phyloP scores from a whole-genome alignment of 257 asterid genomes.

The Plectranthus barbatus region DNA sequence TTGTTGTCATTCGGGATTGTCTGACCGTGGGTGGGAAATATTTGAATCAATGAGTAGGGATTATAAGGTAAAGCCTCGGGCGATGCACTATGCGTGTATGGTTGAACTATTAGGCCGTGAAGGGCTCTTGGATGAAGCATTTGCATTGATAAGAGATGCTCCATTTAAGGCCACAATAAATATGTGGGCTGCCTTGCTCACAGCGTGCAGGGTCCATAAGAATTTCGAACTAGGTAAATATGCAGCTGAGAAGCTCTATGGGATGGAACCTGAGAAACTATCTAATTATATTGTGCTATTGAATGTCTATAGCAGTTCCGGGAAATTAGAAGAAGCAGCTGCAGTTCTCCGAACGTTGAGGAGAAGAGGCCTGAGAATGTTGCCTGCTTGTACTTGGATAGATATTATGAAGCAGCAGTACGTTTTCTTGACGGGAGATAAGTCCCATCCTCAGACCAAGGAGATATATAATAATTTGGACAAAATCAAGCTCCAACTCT shows the following conservation, averaged over 20 bases:
- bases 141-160: slow-evolving; percentile 56
- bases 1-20: slow-evolving; percentile 69
- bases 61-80: slow-evolving; percentile 64
- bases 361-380: slow-evolving; percentile 58
- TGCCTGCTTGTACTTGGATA: slow-evolving; percentile 78
- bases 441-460: slow-evolving; percentile 37
- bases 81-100: slow-evolving; percentile 85
- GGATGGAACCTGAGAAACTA: slow-evolving; percentile 81
- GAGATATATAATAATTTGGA: slow-evolving; percentile 50
- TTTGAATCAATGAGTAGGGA: slow-evolving; percentile 67
- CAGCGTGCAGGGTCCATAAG: slow-evolving; percentile 79
- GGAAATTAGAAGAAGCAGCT: slow-evolving; percentile 67
- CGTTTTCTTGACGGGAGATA: slow-evolving; percentile 59
- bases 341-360: slow-evolving; percentile 53
- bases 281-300: slow-evolving; percentile 68
- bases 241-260: slow-evolving; percentile 78
- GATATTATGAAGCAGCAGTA: slow-evolving; percentile 62
- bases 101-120: slow-evolving; percentile 73
- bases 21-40: slow-evolving; percentile 63
- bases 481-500: slow-evolving; percentile 37
- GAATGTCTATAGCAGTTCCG: slow-evolving; percentile 53
- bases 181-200: slow-evolving; percentile 93
- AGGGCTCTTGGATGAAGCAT: slow-evolving; percentile 77
- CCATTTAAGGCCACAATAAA: slow-evolving; percentile 57
- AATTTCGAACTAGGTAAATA: slow-evolving; percentile 72